Evolutionary conservation across 306 rosid species (phyloP), one percentile per base, ranked within the genome.

Genomic region (Cicer arietinum): DNA sequence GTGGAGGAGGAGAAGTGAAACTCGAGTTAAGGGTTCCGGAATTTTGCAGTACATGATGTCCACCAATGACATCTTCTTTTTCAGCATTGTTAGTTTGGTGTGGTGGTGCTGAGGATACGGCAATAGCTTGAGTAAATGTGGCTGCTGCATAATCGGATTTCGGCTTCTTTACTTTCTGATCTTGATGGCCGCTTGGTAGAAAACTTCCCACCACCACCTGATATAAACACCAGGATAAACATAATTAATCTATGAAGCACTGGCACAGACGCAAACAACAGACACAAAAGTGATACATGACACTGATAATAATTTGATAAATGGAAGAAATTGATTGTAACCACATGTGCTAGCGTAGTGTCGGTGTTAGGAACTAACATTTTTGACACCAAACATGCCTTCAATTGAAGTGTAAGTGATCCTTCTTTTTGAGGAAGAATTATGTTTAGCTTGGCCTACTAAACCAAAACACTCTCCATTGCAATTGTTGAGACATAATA

Each of bases 151-250:
- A 68, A 61, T 86, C 88, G 16, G 87, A 58, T 59, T 87, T 89
- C 0, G 74, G 75, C 81, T 91, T 91, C 87, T 85, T 91, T 16
- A 82, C 73, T 68, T 89, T 91, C 39, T 57, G 91, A 11, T 91
- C 95, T 39, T 75, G 89, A 60, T 86, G 90, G 69, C 77, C 85
- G 80, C 81, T 82, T 48, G 95, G 92, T 65, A 91, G 82, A 73
- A 91, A 91, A 85, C 97, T 91, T 67, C 93, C 97, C 16, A 91
- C 93, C 67, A 91, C 92, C 79, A 91, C 91, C 97, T 90, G 80
- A 79, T 13, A 73, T 43, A n/a, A 72, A 14, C 16, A 40, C 61
- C 14, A 74, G 22, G 7, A 30, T 44, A 67, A 63, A 65, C 22
- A 63, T 7, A 48, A 30, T 62, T 8, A 12, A 57, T 62, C 58